Evolutionary conservation across 2,329 filamentous ascomycete genomes (phyloP).

Genomic region (Cryoendolithus antarcticus): DNA sequence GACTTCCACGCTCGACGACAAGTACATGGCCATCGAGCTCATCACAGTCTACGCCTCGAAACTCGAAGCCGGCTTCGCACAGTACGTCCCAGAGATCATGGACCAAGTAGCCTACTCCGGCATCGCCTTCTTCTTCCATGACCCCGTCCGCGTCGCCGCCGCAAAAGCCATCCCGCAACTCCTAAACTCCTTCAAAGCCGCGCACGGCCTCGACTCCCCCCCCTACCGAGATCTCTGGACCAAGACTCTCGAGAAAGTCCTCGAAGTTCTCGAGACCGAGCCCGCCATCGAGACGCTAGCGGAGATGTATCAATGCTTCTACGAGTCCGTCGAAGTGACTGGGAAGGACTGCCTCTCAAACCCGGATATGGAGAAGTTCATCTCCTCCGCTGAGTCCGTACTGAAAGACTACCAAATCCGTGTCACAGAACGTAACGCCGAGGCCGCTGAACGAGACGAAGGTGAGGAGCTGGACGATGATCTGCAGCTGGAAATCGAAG

Average conservation of each 20-base stretch:
- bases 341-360: conserved; percentile 69
- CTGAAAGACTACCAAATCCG: conserved; percentile 88
- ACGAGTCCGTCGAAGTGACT: conserved; percentile 90
- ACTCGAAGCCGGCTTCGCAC: conserved; percentile 82
- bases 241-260: conserved; percentile 73
- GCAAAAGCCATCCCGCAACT: conserved; percentile 90
- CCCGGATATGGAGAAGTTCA: conserved; percentile 75
- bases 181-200: conserved; percentile 86
- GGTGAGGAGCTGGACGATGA: conserved; percentile 68
- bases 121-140: conserved; percentile 97
- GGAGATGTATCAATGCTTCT: conserved; percentile 99
- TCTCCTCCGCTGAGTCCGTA: conserved; percentile 71
- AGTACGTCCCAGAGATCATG: conserved; percentile 86
- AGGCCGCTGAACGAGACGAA: conserved; percentile 70
- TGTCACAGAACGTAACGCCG: conserved; percentile 70
- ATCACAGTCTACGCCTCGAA: conserved; percentile 96
- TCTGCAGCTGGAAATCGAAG: conserved; percentile 79
- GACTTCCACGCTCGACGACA: conserved; percentile 93
- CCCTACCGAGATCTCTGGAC: conserved; percentile 76
- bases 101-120: conserved; percentile 91
- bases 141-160: conserved; percentile 87
- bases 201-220: conserved; percentile 67
- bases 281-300: conserved; percentile 91
- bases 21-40: conserved; percentile 98
- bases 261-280: conserved; percentile 87